A percentile compares a stretch with the other conserved stretches of the same genome.
These are phyloP conservation scores for Sophora flavescens DNA, from an alignment of 306 rosid species.

Conservation along the genomic window DNA sequence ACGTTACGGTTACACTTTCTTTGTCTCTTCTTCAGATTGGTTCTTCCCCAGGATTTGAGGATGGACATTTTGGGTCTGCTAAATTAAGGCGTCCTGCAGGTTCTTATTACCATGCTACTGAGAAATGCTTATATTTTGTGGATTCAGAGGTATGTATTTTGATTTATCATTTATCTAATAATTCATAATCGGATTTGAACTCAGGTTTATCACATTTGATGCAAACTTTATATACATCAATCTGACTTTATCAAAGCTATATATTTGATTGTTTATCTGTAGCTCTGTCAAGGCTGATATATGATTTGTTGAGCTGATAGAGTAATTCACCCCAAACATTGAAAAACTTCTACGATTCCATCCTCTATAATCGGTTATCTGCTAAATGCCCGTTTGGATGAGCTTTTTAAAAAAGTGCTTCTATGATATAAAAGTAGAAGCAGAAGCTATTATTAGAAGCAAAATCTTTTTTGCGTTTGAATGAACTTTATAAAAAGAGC, in stretches of 20 bases:
- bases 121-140: constrained; percentile 84
- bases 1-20: constrained; percentile 3
- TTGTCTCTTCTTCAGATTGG: constrained; percentile 72
- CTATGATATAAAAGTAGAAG: too few species aligned
- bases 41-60: constrained; percentile 94
- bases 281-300: constrained; percentile 28
- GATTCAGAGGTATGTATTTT: constrained; percentile 87
- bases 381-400: neutral
- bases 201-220: constrained; percentile 19
- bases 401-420: too few species aligned
- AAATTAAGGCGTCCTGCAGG: constrained; percentile 90
- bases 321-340: constrained; percentile 1
- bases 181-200: constrained; percentile 18
- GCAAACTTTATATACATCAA: constrained; percentile 17
- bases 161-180: constrained; percentile 19
- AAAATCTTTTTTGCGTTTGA: too few species aligned
- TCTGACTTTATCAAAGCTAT: constrained; percentile 18
- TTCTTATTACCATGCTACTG: constrained; percentile 69
- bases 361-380: neutral
- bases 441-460: too few species aligned
- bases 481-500: too few species aligned
- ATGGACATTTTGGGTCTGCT: constrained; percentile 86
- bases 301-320: constrained; percentile 8
- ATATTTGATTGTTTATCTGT: neutral
- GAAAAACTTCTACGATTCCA: constrained; percentile 1